phyloP scores from a whole-genome alignment of 257 asterid species.

The Eustoma russellianum region DNA sequence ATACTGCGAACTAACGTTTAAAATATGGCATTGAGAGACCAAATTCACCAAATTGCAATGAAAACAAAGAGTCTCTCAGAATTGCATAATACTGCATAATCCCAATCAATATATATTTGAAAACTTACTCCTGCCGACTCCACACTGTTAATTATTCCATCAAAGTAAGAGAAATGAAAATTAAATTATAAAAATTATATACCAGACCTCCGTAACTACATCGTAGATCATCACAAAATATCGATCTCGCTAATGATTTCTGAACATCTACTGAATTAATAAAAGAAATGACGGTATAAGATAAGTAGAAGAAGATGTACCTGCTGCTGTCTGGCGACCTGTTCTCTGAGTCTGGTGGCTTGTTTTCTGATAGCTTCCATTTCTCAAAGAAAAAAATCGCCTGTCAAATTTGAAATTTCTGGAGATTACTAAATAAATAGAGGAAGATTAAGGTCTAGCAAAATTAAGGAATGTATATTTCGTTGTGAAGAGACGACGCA shows the following conservation, averaged over 20 bases:
- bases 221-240: conserved; percentile 2
- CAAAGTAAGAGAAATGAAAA: background rate
- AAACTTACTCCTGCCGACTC: background rate
- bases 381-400: conserved; percentile 19
- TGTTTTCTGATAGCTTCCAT: conserved; percentile 97
- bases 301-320: conserved; percentile 19
- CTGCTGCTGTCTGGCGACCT: conserved; percentile 97
- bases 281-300: background rate
- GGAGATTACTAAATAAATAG: background rate
- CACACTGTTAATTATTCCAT: background rate
- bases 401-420: no score
- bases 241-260: no score
- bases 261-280: no score
- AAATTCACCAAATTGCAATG: no score
- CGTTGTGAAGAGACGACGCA: background rate
- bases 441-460: background rate
- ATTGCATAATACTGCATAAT: background rate
- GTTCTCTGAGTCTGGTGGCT: conserved; percentile 92
- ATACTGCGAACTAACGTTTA: background rate
- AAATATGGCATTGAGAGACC: no score
- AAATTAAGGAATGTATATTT: background rate
- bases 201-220: conserved; percentile 15
- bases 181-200: background rate
- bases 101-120: background rate
- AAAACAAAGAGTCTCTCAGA: no score